Conservation (phyloP, 1,284 basidiomycete genomes). For the Ceratobasidium sp. region DNA sequence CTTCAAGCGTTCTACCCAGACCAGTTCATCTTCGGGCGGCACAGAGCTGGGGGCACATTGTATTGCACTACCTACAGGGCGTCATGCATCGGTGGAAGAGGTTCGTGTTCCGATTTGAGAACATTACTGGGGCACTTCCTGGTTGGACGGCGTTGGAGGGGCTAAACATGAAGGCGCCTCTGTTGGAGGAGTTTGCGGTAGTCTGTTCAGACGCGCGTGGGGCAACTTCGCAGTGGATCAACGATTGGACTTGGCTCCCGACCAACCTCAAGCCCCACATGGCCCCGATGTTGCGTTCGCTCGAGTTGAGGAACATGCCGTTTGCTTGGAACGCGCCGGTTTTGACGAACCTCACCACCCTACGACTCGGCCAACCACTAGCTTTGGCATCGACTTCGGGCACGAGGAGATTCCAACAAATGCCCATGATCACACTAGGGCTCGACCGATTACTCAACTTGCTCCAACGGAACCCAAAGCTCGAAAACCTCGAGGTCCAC, state of each 20-base stretch:
- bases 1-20: constrained; percentile 1
- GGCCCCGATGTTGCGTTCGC: constrained; percentile 24
- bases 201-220: constrained; percentile 31
- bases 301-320: constrained; percentile 35
- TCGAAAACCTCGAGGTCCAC: constrained; percentile 26
- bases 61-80: constrained; percentile 28
- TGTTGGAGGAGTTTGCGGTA: constrained; percentile 30
- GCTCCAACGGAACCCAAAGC: constrained; percentile 26
- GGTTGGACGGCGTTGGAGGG: constrained; percentile 30
- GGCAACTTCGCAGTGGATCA: constrained; percentile 25
- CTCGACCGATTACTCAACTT: constrained; percentile 22
- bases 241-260: constrained; percentile 26
- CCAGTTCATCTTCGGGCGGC: constrained; percentile 13
- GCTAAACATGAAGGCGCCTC: constrained; percentile 21
- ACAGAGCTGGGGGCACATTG: constrained; percentile 35
- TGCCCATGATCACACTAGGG: constrained; percentile 25
- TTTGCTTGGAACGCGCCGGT: constrained; percentile 32
- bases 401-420: constrained; percentile 25
- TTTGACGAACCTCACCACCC: constrained; percentile 18
- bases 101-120: constrained; percentile 31
- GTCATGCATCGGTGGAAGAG: constrained; percentile 26
- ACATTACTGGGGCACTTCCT: constrained; percentile 24
- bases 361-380: constrained; percentile 26
- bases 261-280: constrained; percentile 28
- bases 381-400: constrained; percentile 8